These are phyloP conservation scores for Aphanomyces cochlioides DNA, from an alignment of 352 stramenopile species.

Conservation along the genomic window DNA sequence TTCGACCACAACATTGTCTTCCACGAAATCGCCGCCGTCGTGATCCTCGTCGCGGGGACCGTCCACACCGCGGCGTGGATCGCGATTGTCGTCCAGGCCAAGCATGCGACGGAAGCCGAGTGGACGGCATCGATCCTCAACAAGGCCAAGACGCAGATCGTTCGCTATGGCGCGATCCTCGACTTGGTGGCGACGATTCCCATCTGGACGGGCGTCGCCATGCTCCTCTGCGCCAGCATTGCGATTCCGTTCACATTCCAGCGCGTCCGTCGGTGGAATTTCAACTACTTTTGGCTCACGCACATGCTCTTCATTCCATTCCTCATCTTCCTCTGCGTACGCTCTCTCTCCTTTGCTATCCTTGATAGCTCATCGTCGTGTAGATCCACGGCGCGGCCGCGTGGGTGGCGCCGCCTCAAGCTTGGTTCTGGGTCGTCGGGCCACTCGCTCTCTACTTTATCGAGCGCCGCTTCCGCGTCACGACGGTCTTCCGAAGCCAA, in stretches of 20 bases:
- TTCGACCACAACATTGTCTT: conserved; percentile 42
- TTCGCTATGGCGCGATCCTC: conserved; percentile 30
- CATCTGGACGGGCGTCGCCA: conserved; percentile 45
- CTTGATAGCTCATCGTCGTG: not conserved
- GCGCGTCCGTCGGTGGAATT: conserved; percentile 32
- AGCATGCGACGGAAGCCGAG: conserved; percentile 19
- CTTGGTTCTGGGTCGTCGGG: conserved; percentile 38
- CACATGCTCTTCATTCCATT: conserved; percentile 42
- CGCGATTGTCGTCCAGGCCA: conserved; percentile 33
- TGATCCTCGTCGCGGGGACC: conserved; percentile 35
- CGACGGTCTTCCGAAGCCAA: conserved; percentile 17
- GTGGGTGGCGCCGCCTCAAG: conserved; percentile 41
- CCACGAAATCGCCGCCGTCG: conserved; percentile 39
- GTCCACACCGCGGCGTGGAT: conserved; percentile 43
- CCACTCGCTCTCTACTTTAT: conserved; percentile 36
- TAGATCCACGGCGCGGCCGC: conserved; percentile 42
- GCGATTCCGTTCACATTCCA: conserved; percentile 36
- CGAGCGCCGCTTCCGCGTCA: conserved; percentile 36
- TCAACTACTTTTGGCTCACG: conserved; percentile 35
- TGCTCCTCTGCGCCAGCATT: conserved; percentile 36
- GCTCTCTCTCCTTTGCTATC: not conserved
- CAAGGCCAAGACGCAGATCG: conserved; percentile 13
- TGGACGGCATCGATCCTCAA: conserved; percentile 36
- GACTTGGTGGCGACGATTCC: conserved; percentile 32
- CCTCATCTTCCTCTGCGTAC: conserved; percentile 37